Evolutionary conservation across 2,329 filamentous ascomycete species (phyloP).

Genomic region (Cladosporium sp.): DNA sequence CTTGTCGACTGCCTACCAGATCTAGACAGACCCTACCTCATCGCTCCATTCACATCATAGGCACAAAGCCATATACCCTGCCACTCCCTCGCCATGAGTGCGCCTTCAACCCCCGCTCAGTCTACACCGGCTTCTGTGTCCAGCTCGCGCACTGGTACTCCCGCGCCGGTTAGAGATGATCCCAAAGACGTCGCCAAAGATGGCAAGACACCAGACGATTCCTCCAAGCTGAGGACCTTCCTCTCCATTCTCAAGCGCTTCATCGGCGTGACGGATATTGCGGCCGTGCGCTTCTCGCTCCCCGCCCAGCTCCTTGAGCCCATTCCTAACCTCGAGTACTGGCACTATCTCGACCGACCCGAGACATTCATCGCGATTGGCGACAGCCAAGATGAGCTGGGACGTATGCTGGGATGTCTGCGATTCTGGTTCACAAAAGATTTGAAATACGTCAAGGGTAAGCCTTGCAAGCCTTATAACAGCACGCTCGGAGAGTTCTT

Average conservation of each 20-base stretch:
- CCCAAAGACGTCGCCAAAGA: slow-evolving; percentile 18
- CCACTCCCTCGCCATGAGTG: slow-evolving; percentile 8
- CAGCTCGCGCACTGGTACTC: slow-evolving; percentile 19
- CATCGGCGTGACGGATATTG: slow-evolving; percentile 93
- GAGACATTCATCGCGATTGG: slow-evolving; percentile 84
- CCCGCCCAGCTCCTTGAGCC: slow-evolving; percentile 94
- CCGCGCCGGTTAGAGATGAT: slow-evolving; percentile 14
- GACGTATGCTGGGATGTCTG: slow-evolving; percentile 90
- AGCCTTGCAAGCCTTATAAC: slow-evolving; percentile 98
- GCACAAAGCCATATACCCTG: background rate
- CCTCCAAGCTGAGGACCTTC: slow-evolving; percentile 85
- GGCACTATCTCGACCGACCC: slow-evolving; percentile 94
- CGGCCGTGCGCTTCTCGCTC: slow-evolving; percentile 90
- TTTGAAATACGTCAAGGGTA: slow-evolving; percentile 96
- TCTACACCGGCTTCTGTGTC: slow-evolving; percentile 16
- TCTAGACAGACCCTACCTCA: background rate
- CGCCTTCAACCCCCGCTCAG: slow-evolving; percentile 12
- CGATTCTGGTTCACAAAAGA: slow-evolving; percentile 99
- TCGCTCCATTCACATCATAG: background rate
- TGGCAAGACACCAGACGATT: slow-evolving; percentile 63
- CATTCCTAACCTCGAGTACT: slow-evolving; percentile 96
- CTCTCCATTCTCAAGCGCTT: slow-evolving; percentile 86
- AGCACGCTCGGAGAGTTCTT: slow-evolving; percentile 97
- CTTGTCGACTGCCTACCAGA: background rate
- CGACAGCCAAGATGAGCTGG: slow-evolving; percentile 83